These are phyloP conservation scores for Alternaria sp. DNA, from an alignment of 2,329 filamentous ascomycete genomes.

Conservation along the genomic window DNA sequence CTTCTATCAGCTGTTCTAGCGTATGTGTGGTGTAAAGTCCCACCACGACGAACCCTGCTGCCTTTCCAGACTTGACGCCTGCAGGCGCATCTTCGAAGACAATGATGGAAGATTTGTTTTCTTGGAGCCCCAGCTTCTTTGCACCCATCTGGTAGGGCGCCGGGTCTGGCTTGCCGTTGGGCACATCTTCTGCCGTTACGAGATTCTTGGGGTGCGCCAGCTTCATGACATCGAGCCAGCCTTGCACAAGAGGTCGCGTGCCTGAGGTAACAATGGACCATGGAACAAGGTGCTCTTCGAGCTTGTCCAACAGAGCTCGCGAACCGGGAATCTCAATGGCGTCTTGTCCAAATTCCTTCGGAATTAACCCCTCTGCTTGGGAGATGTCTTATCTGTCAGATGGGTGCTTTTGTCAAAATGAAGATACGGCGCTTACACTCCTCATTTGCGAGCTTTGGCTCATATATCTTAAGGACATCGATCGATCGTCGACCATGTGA, in stretches of 20 bases:
- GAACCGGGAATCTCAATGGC: conserved; percentile 88
- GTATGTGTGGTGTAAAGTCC: conserved; percentile 86
- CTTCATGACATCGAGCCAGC: conserved; percentile 59
- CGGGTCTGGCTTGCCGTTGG: conserved; percentile 58
- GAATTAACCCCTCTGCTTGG: conserved; percentile 78
- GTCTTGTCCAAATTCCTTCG: conserved; percentile 75
- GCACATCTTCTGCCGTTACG: conserved; percentile 59
- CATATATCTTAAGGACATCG: conserved; percentile 79
- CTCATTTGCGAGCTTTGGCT: conserved; percentile 87
- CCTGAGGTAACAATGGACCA: conserved; percentile 80
- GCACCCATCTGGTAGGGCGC: conserved; percentile 56
- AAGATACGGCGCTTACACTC: conserved; percentile 70
- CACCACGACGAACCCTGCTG: conserved; percentile 82
- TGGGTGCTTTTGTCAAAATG: neutral
- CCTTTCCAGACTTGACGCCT: conserved; percentile 82
- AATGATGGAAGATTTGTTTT: conserved; percentile 61
- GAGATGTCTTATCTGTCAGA: conserved; percentile 68
- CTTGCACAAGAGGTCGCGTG: conserved; percentile 55
- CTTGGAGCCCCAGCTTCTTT: conserved; percentile 48
- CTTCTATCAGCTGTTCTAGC: conserved; percentile 71
- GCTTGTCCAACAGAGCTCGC: conserved; percentile 69
- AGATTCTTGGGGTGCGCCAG: conserved; percentile 55
- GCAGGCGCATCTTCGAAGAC: conserved; percentile 91
- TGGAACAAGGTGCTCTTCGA: conserved; percentile 68
- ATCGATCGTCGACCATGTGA: conserved; percentile 92